Percentiles rank a stretch among this genome's conserved stretches.
Conservation (phyloP, 2,329 filamentous ascomycete species). For the Hymenoscyphus scutula region DNA sequence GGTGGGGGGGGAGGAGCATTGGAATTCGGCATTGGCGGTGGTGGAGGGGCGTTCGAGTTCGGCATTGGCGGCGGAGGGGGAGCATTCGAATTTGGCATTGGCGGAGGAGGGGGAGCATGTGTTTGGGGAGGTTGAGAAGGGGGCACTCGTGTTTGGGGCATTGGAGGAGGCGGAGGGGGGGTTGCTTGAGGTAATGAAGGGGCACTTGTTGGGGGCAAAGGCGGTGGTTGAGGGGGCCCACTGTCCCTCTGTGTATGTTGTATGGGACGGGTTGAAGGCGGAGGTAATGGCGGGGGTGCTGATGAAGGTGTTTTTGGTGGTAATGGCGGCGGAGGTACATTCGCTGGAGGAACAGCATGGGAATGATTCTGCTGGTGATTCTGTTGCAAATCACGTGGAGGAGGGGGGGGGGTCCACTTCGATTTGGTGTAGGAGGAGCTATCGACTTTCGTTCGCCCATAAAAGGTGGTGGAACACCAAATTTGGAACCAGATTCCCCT, state of each 20-base stretch:
- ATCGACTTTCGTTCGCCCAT: constrained; percentile 59
- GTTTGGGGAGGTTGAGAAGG: constrained; percentile 44
- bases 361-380: constrained; percentile 37
- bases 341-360: constrained; percentile 39
- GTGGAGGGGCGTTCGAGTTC: too few relatives aligned
- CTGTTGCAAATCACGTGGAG: constrained; percentile 53
- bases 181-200: constrained; percentile 35
- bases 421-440: constrained; percentile 74
- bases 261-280: constrained; percentile 50
- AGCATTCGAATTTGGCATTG: constrained; percentile 35
- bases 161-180: constrained; percentile 46
- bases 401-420: constrained; percentile 69
- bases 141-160: constrained; percentile 39
- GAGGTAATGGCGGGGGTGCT: constrained; percentile 50
- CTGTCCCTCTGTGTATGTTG: constrained; percentile 46
- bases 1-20: constrained; percentile 22
- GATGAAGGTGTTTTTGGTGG: constrained; percentile 46
- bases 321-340: constrained; percentile 40
- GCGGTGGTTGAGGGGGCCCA: constrained; percentile 39
- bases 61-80: constrained; percentile 44
- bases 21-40: constrained; percentile 38
- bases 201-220: constrained; percentile 37
- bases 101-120: too few relatives aligned
- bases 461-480: constrained; percentile 80
- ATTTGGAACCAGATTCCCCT: constrained; percentile 49